Evolutionary conservation across 1,284 basidiomycete species (phyloP).

Genomic region (Moniliella sp.): DNA sequence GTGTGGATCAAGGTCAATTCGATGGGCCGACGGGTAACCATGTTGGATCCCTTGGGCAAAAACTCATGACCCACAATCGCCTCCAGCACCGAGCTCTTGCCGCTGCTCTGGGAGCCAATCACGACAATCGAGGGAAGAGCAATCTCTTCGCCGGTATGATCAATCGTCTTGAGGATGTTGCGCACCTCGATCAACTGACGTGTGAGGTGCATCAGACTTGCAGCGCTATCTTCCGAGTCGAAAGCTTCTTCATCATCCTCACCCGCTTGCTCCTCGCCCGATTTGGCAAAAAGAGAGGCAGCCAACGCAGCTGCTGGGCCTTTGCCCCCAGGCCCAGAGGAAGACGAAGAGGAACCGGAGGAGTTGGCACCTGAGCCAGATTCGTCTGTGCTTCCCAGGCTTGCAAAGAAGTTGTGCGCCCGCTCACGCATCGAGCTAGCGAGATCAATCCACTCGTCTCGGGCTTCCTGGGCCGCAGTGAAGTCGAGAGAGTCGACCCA

Average conservation of each 20-base stretch:
- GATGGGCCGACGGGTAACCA: slow-evolving; percentile 94
- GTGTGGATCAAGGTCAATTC: slow-evolving; percentile 91
- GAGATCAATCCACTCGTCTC: no score
- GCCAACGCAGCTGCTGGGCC: slow-evolving; percentile 3
- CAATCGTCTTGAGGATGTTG: slow-evolving; percentile 73
- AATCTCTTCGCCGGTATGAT: slow-evolving; percentile 58
- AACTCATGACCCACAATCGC: slow-evolving; percentile 96
- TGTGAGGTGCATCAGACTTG: slow-evolving; percentile 62
- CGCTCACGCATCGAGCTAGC: no score
- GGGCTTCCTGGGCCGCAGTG: neutral
- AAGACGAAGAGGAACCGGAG: slow-evolving; percentile 3
- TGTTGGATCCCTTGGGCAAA: slow-evolving; percentile 91
- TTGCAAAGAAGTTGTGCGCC: no score
- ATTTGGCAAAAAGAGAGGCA: slow-evolving; percentile 2
- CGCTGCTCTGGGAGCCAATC: slow-evolving; percentile 88
- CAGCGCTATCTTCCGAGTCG: slow-evolving; percentile 1
- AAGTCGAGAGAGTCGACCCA: slow-evolving; percentile 1
- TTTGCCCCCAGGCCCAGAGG: slow-evolving; percentile 7
- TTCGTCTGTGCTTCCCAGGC: slow-evolving; percentile 2
- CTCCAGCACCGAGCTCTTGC: slow-evolving; percentile 89
- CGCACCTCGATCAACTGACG: slow-evolving; percentile 88
- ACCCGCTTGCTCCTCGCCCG: slow-evolving; percentile 2
- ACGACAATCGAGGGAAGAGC: slow-evolving; percentile 92
- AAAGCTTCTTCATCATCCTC: no score
- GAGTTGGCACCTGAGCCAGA: slow-evolving; percentile 3